Percentiles rank a stretch among this genome's conserved stretches.
Evolutionary conservation across 805 yeast species (phyloP).

Genomic region (Kluyveromyces aestuarii): DNA sequence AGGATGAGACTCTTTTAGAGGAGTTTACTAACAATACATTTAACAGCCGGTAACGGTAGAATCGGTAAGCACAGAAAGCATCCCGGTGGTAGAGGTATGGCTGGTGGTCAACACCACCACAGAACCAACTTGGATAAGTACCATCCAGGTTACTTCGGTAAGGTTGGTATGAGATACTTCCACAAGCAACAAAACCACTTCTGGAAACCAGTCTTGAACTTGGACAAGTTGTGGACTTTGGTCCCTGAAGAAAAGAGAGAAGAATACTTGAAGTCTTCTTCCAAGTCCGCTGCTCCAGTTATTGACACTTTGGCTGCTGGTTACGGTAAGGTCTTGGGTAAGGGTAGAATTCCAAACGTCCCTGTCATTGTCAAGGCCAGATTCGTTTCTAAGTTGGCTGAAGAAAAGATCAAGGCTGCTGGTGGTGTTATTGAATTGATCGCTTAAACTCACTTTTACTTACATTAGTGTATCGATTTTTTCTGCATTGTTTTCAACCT

Average conservation of each 20-base stretch:
- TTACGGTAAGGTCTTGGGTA: conserved; percentile 99
- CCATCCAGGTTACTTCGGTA: conserved; percentile 99
- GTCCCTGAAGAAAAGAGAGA: conserved; percentile 92
- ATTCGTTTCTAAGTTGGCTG: conserved; percentile 98
- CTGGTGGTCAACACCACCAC: conserved; percentile 99
- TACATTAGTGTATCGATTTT: not conserved
- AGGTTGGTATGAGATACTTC: conserved; percentile 99
- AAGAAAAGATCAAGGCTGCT: conserved; percentile 98
- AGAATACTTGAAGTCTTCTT: conserved; percentile 76
- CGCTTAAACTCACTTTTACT: conserved; percentile 50
- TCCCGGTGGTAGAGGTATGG: conserved; percentile 99
- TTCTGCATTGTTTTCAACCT: not conserved
- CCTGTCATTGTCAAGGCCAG: conserved; percentile 99
- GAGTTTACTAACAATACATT: conserved; percentile 17
- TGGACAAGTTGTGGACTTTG: conserved; percentile 97
- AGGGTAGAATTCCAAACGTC: conserved; percentile 95
- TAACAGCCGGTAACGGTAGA: conserved; percentile 99
- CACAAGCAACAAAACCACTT: conserved; percentile 88
- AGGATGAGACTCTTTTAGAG: not conserved
- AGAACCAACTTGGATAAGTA: conserved; percentile 99
- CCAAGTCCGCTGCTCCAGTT: conserved; percentile 92
- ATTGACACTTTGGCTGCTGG: conserved; percentile 99
- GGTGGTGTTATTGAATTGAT: conserved; percentile 99
- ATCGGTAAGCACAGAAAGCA: conserved; percentile 99
- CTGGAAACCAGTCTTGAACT: conserved; percentile 98